Conservation (phyloP, 768 basidiomycete genomes). For the Boletus subparvulus region DNA sequence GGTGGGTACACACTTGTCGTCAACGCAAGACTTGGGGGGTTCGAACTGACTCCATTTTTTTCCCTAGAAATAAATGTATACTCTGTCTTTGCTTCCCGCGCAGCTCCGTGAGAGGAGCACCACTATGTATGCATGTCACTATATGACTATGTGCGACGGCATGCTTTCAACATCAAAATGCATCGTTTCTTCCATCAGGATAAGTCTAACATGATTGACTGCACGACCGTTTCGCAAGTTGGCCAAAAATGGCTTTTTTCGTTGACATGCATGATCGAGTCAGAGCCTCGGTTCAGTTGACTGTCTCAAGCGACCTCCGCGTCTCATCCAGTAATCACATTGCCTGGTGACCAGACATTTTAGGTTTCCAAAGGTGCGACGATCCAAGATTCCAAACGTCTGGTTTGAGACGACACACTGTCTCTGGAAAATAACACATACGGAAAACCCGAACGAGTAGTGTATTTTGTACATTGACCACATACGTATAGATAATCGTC, state of each 20-base stretch:
- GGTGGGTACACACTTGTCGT: slow-evolving; percentile 46
- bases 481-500: slow-evolving; percentile 14
- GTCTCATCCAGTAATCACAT: not conserved
- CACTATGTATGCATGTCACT: slow-evolving; percentile 24
- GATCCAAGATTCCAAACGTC: too few relatives aligned
- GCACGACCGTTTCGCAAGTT: not conserved
- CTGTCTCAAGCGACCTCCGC: not conserved
- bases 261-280: not conserved
- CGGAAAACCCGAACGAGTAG: not conserved
- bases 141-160: slow-evolving; percentile 28
- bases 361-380: too few relatives aligned
- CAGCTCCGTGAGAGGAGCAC: slow-evolving; percentile 4
- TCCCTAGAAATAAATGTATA: slow-evolving; percentile 27
- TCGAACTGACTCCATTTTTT: not conserved
- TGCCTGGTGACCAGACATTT: too few relatives aligned
- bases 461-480: slow-evolving; percentile 12
- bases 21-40: not conserved
- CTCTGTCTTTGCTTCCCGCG: not conserved
- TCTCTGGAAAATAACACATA: too few relatives aligned
- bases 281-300: not conserved
- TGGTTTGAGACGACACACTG: too few relatives aligned
- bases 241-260: not conserved
- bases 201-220: not conserved
- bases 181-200: slow-evolving; percentile 5
- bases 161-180: slow-evolving; percentile 26